phyloP scores from a whole-genome alignment of 2,329 filamentous ascomycete species.

The Pezicula neosporulosa region DNA sequence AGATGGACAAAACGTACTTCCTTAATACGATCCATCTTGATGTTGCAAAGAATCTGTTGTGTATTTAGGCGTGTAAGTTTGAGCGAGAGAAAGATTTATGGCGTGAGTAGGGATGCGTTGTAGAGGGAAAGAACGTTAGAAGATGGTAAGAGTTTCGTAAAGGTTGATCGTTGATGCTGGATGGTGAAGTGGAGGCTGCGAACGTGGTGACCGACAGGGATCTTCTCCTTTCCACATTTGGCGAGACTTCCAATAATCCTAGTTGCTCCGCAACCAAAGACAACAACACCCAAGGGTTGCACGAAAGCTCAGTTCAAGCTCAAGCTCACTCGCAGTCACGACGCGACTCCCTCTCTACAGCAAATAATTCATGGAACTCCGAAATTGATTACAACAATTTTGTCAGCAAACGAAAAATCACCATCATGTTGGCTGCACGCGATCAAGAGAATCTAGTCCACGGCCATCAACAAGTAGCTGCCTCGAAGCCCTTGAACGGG shows the following conservation, averaged over 20 bases:
- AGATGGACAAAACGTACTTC: slow-evolving; percentile 58
- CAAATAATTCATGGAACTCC: background rate
- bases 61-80: background rate
- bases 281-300: background rate
- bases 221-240: slow-evolving; percentile 1
- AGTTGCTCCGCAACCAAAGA: slow-evolving; percentile 3
- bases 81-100: background rate
- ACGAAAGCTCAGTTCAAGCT: background rate
- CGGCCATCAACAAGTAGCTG: slow-evolving; percentile 66
- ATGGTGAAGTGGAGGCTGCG: slow-evolving; percentile 1
- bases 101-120: slow-evolving; percentile 2
- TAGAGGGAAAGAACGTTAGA: background rate
- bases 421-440: slow-evolving; percentile 69
- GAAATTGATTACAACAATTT: background rate
- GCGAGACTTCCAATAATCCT: background rate
- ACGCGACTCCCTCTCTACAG: background rate
- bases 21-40: slow-evolving; percentile 83
- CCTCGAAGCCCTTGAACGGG: slow-evolving; percentile 70
- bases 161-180: background rate
- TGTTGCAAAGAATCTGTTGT: slow-evolving; percentile 6
- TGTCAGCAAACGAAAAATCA: slow-evolving; percentile 9
- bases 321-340: background rate
- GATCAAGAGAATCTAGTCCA: slow-evolving; percentile 89
- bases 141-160: background rate
- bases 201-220: background rate